Base-by-base conservation (phyloP, 768 basidiomycete species). In the Amanita muscaria region DNA sequence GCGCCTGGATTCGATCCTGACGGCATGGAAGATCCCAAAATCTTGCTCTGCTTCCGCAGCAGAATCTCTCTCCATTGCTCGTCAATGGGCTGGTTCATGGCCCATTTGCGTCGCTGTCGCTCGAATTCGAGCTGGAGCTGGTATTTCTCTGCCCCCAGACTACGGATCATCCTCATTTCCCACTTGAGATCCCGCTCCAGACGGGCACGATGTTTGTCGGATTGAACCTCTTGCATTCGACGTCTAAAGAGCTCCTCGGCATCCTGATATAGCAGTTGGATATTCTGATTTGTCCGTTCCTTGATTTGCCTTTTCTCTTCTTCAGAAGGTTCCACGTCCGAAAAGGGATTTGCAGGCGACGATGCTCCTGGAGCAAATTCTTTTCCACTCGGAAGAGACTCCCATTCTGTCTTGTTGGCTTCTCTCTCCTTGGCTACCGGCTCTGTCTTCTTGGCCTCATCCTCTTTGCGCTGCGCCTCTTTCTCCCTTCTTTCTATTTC, bases 261-360 rank as follows among this genome's bases (percentile, higher is more conserved):
- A 22, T 47, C 46, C 16, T 47, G 39, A 35, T 40, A 40, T 31
- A 47, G 32, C 33, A 34, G 24, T 34, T 41, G 32, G 30, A 41
- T 32, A 22, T 47, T 41, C 18, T 19, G 21, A 23, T 47, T 30
- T 40, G 41, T 47, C 12, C 40, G 38, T 21, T 40, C 46, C 40
- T 47, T 47, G 46, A 47, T 33, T 24, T 47, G 38, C 11, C 34
- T 16, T 10, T 47, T 47, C 46, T 27, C 40, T 11, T 47, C 39
- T 21, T 40, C 40, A 5, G 39, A 12, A 15, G 46, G 46, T 12
- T 47, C 46, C 2, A 22, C 40, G 6, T 40, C 39, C 8, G 36
- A 45, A 18, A 45, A 16, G n/a, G 21, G 35, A 30, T 33, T 21
- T 7, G 36, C 35, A 8, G 44, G 44, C 5, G 27, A 5, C 18